Conservation (phyloP, 225 moss, liverwort and hornwort species). For the Physcomitrellopsis africana region DNA sequence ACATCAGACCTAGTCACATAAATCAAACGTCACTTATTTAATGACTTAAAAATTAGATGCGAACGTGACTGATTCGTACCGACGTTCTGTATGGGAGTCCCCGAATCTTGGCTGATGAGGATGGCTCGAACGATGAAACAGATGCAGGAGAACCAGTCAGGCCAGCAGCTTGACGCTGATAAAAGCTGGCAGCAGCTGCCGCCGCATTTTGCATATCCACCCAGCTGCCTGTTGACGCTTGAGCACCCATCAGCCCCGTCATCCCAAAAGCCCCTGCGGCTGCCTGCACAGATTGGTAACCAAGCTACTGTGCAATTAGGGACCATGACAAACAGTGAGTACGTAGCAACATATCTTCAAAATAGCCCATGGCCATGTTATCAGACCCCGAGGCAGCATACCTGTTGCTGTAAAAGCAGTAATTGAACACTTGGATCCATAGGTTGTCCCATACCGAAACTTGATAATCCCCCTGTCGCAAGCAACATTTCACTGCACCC, state of each 20-base stretch:
- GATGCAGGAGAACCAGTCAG: slow-evolving; percentile 71
- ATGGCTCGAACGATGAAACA: slow-evolving; percentile 78
- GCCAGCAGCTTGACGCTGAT: slow-evolving; percentile 95
- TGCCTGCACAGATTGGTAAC: slow-evolving; percentile 46
- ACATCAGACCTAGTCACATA: slow-evolving; percentile 22
- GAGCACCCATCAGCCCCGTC: slow-evolving; percentile 88
- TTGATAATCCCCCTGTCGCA: slow-evolving; percentile 91
- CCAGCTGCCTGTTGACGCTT: slow-evolving; percentile 94
- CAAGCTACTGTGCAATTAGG: not conserved
- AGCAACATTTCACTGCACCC: slow-evolving; percentile 89
- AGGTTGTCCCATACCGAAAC: slow-evolving; percentile 95
- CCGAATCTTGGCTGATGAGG: slow-evolving; percentile 88
- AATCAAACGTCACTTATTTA: not conserved
- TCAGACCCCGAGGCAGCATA: slow-evolving; percentile 20
- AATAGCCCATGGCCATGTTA: not conserved
- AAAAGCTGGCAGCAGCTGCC: slow-evolving; percentile 93
- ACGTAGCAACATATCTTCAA: not conserved
- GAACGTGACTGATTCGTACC: slow-evolving; percentile 50
- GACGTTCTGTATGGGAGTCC: slow-evolving; percentile 95
- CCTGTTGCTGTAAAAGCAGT: slow-evolving; percentile 96
- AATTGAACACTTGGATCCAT: slow-evolving; percentile 95
- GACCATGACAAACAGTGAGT: not conserved
- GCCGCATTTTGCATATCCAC: slow-evolving; percentile 99
- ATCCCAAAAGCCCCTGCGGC: slow-evolving; percentile 99
- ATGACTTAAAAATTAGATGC: not conserved